These are phyloP conservation scores for Alternaria sp. DNA, from an alignment of 2,329 filamentous ascomycete species.

Conservation along the genomic window DNA sequence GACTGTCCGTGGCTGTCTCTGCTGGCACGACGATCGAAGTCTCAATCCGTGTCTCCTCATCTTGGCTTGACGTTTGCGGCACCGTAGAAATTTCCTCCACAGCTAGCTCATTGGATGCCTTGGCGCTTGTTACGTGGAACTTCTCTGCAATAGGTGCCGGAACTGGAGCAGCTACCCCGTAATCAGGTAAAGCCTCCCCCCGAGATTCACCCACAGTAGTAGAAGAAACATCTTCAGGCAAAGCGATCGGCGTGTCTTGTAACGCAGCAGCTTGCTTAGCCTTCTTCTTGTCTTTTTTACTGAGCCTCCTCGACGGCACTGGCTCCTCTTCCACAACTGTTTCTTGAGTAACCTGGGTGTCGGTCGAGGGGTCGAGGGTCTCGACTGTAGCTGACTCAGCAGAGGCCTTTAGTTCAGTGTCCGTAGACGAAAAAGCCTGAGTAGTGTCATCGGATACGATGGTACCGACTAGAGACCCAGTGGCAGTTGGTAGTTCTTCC, in stretches of 20 bases:
- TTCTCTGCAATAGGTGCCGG: background rate
- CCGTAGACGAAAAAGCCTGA: background rate
- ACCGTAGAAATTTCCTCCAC: constrained; percentile 7
- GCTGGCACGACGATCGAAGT: constrained; percentile 9
- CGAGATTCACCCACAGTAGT: background rate
- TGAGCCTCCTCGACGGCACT: constrained; percentile 28
- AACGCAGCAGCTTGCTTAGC: constrained; percentile 28
- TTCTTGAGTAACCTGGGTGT: constrained; percentile 2
- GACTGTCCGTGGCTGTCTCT: constrained; percentile 5
- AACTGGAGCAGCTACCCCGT: background rate
- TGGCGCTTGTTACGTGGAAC: background rate
- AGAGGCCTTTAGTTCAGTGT: background rate
- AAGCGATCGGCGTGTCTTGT: constrained; percentile 3
- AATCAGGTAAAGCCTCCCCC: background rate
- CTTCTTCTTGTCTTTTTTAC: constrained; percentile 43
- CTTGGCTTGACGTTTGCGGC: constrained; percentile 30
- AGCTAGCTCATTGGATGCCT: background rate
- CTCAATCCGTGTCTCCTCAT: constrained; percentile 47
- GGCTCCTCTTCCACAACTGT: constrained; percentile 18
- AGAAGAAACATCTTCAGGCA: background rate
- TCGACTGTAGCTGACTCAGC: background rate
- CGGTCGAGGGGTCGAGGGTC: background rate
- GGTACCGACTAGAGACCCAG: constrained; percentile 1
- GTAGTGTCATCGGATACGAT: background rate
- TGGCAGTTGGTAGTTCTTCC: background rate